These are phyloP conservation scores for Prunus yedoensis DNA, from an alignment of 331 rosid genomes.

Conservation along the genomic window DNA sequence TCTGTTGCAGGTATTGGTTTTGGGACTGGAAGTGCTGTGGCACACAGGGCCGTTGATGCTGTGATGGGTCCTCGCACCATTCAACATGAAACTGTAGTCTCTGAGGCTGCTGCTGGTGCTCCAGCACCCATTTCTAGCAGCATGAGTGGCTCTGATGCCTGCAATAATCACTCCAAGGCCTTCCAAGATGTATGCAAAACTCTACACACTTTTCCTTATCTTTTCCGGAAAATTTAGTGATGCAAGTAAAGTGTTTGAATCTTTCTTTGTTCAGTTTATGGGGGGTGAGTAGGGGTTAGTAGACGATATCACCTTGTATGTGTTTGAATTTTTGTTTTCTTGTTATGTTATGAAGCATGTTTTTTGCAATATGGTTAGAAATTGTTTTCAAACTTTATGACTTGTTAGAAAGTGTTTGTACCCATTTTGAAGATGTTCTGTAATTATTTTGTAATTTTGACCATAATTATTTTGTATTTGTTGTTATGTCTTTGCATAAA, in stretches of 20 bases:
- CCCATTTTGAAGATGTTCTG: background rate
- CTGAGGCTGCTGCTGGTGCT: slow-evolving; percentile 53
- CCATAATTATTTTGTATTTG: background rate
- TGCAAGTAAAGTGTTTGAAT: background rate
- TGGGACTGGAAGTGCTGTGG: slow-evolving; percentile 80
- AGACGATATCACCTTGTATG: too few relatives aligned
- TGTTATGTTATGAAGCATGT: background rate
- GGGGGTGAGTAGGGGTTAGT: too few relatives aligned
- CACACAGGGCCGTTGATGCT: slow-evolving; percentile 84
- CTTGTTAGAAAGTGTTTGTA: background rate
- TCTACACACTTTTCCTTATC: background rate
- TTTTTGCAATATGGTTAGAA: background rate
- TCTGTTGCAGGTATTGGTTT: slow-evolving; percentile 60
- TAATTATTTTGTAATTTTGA: background rate
- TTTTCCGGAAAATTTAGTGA: background rate
- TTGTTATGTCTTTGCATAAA: background rate
- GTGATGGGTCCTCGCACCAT: slow-evolving; percentile 78
- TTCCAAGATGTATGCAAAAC: slow-evolving; percentile 69
- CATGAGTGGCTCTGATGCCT: slow-evolving; percentile 60
- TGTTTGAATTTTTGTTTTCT: background rate
- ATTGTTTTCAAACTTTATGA: background rate
- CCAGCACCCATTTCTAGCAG: slow-evolving; percentile 39
- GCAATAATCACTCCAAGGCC: slow-evolving; percentile 59
- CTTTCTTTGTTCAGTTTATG: background rate
- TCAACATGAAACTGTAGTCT: slow-evolving; percentile 60